Conservation (phyloP, 1,284 basidiomycete species). For the Golubevia pallescens region DNA sequence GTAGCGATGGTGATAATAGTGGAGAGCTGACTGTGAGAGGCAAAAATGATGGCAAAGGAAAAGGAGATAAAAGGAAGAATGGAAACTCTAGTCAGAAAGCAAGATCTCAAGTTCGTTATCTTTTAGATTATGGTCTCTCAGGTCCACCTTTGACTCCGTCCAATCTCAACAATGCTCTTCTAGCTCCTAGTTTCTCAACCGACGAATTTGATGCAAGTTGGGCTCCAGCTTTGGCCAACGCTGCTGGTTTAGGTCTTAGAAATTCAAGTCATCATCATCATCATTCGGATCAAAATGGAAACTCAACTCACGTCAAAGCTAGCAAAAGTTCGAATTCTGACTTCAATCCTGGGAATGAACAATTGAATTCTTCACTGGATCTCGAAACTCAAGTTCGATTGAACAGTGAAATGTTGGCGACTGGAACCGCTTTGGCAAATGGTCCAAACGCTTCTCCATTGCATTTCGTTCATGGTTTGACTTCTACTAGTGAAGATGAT, state of each 20-base stretch:
- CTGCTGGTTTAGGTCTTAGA: slow-evolving; percentile 35
- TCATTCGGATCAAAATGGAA: not conserved
- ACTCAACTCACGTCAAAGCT: not conserved
- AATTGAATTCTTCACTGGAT: not conserved
- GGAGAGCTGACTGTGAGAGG: not conserved
- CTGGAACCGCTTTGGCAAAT: slow-evolving; percentile 24
- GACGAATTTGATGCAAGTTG: slow-evolving; percentile 52
- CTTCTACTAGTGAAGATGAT: slow-evolving; percentile 38
- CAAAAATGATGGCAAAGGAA: not conserved
- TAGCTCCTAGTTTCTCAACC: slow-evolving; percentile 44
- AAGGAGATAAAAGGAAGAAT: not conserved
- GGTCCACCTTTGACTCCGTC: slow-evolving; percentile 55
- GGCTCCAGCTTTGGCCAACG: slow-evolving; percentile 43
- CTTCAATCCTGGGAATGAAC: not conserved
- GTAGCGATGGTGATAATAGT: slow-evolving; percentile 18
- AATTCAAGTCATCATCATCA: slow-evolving; percentile 5
- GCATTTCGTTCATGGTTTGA: slow-evolving; percentile 59
- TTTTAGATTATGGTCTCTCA: slow-evolving; percentile 53
- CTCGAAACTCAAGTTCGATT: not conserved
- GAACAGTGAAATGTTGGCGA: not conserved
- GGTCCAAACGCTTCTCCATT: slow-evolving; percentile 59
- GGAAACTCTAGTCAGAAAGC: not conserved
- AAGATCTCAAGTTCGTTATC: slow-evolving; percentile 33
- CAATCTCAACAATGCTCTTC: slow-evolving; percentile 35
- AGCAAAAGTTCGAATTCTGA: not conserved